These are phyloP conservation scores for Pyrenochaeta sp. DNA, from an alignment of 2,329 filamentous ascomycete species.

Conservation along the genomic window DNA sequence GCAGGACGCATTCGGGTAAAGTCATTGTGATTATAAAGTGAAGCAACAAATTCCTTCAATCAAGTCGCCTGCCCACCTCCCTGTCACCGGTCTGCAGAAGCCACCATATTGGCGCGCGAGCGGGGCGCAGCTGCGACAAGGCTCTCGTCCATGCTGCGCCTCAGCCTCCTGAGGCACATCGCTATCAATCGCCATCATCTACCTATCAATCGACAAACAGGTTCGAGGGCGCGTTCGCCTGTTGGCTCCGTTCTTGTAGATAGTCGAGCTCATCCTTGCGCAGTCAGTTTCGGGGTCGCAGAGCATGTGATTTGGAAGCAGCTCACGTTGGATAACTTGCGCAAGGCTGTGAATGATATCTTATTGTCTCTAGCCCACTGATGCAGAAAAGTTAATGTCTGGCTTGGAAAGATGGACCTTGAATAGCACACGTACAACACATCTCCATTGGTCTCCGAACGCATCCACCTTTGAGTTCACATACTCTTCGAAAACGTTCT, in stretches of 20 bases:
- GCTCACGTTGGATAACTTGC: slow-evolving; percentile 6
- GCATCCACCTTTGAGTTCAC: slow-evolving; percentile 5
- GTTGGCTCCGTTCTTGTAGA: slow-evolving; percentile 1
- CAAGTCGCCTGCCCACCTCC: not conserved
- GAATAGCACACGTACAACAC: not conserved
- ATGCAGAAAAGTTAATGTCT: not conserved
- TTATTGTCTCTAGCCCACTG: slow-evolving; percentile 7
- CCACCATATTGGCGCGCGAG: not conserved
- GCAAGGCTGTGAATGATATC: slow-evolving; percentile 7
- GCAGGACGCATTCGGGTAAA: not conserved
- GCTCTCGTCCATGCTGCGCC: not conserved
- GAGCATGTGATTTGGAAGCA: not conserved
- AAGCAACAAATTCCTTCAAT: not conserved
- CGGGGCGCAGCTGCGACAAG: not conserved
- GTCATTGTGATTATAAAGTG: slow-evolving; percentile 1
- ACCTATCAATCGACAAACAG: not conserved
- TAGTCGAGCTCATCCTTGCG: slow-evolving; percentile 6
- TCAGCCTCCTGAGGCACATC: not conserved
- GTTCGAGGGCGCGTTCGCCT: not conserved
- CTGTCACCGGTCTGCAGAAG: not conserved
- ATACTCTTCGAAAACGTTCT: slow-evolving; percentile 4
- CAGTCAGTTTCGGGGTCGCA: not conserved
- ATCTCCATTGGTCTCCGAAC: slow-evolving; percentile 9
- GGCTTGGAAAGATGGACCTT: not conserved
- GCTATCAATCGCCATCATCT: not conserved